These are phyloP conservation scores for Forsythia suspensa DNA, from an alignment of 257 asterid genomes.

Conservation along the genomic window DNA sequence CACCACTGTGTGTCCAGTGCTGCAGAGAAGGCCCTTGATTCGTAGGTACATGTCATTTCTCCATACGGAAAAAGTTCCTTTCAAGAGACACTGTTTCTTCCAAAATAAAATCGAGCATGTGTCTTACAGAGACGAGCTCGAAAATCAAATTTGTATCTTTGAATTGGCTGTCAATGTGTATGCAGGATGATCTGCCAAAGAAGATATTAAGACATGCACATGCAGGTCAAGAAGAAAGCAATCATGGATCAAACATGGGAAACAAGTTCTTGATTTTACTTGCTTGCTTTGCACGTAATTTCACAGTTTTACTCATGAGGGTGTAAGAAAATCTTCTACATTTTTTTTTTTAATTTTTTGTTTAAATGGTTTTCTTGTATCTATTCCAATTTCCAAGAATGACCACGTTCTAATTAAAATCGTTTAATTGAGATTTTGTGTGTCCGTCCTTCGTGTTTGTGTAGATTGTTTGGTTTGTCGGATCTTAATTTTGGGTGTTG, in stretches of 20 bases:
- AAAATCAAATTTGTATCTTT: not conserved
- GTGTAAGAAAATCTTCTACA: not conserved
- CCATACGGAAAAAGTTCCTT: no score
- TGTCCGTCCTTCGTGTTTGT: no score
- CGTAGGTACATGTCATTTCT: not conserved
- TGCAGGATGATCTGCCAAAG: not conserved
- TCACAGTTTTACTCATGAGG: not conserved
- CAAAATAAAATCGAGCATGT: not conserved
- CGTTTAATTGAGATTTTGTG: no score
- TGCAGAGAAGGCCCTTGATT: constrained; percentile 36
- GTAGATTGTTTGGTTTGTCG: no score
- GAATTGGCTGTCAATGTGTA: not conserved
- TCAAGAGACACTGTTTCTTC: no score
- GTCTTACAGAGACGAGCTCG: not conserved
- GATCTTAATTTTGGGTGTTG: no score
- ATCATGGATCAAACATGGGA: not conserved
- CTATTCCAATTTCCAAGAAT: no score
- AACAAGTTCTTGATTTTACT: not conserved
- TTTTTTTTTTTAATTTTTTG: no score
- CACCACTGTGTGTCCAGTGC: constrained; percentile 47
- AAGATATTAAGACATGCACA: not conserved
- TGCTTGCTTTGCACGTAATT: not conserved
- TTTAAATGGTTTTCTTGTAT: no score
- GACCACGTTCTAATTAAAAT: no score
- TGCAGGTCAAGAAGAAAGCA: not conserved